These are phyloP conservation scores for Ustilago hordei DNA, from an alignment of 1,284 basidiomycete species.

Conservation along the genomic window DNA sequence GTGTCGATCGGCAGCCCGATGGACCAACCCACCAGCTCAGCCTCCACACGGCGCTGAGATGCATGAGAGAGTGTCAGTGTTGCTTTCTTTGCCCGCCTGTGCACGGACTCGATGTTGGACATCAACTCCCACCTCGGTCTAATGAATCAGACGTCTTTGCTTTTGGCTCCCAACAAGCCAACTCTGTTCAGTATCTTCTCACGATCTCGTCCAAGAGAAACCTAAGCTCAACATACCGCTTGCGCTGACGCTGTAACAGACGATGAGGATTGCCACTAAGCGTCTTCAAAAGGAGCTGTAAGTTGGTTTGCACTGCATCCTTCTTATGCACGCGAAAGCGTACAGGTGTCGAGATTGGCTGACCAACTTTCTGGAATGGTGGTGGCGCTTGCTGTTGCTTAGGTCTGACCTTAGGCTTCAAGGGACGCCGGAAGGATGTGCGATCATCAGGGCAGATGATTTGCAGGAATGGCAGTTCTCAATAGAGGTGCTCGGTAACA, in stretches of 20 bases:
- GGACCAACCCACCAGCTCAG: neutral
- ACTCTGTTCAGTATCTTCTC: neutral
- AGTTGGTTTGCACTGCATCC: constrained; percentile 1
- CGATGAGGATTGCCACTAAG: constrained; percentile 56
- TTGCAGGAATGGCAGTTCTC: constrained; percentile 58
- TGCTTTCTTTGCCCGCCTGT: neutral
- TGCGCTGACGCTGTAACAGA: constrained; percentile 6
- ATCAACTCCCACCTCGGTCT: neutral
- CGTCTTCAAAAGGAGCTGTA: constrained; percentile 55
- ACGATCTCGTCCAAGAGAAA: neutral
- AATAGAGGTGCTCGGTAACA: constrained; percentile 55
- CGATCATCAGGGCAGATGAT: constrained; percentile 56
- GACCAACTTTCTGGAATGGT: neutral
- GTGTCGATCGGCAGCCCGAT: constrained; percentile 5
- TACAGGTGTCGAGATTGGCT: neutral
- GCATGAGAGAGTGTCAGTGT: constrained; percentile 13
- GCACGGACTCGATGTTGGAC: constrained; percentile 1
- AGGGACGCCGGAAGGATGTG: constrained; percentile 51
- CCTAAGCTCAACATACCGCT: neutral
- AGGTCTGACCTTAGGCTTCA: constrained; percentile 52
- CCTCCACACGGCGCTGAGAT: constrained; percentile 14
- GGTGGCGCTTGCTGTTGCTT: neutral
- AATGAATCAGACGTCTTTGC: neutral
- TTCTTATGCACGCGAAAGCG: neutral
- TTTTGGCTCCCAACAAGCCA: neutral